phyloP scores from a whole-genome alignment of 225 moss, liverwort and hornwort genomes.

The Anthoceros angustus region DNA sequence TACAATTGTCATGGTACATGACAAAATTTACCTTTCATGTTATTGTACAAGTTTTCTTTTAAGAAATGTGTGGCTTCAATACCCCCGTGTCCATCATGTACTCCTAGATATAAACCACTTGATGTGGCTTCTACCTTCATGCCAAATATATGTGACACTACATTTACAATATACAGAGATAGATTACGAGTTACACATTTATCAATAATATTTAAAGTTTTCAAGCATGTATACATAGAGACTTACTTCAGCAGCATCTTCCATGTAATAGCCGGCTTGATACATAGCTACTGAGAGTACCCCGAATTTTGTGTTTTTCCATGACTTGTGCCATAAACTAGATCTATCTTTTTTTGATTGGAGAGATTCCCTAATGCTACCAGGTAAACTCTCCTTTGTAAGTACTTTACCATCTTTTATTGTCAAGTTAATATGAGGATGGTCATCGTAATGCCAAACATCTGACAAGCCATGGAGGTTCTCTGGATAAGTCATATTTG shows the following conservation, averaged over 20 bases:
- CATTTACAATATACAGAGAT: neutral
- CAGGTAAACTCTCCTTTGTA: neutral
- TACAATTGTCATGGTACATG: neutral
- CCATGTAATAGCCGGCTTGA: neutral
- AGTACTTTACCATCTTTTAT: neutral
- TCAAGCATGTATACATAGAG: neutral
- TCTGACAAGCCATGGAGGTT: neutral
- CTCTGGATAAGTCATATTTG: neutral
- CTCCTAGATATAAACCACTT: neutral
- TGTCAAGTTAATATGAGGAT: neutral
- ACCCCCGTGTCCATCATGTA: constrained; percentile 1
- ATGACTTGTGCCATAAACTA: neutral
- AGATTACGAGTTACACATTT: neutral
- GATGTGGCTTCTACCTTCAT: constrained; percentile 1
- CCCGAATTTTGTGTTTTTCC: neutral
- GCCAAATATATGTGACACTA: neutral
- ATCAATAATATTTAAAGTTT: neutral
- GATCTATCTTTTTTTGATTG: neutral
- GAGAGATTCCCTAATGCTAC: neutral
- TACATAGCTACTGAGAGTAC: neutral
- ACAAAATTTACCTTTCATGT: neutral
- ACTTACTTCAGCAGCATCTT: neutral
- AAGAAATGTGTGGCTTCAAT: neutral
- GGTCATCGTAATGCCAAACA: constrained; percentile 1
- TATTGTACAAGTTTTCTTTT: neutral